Evolutionary conservation across 306 rosid species (phyloP).

Genomic region (Pyrus bretschneideri): DNA sequence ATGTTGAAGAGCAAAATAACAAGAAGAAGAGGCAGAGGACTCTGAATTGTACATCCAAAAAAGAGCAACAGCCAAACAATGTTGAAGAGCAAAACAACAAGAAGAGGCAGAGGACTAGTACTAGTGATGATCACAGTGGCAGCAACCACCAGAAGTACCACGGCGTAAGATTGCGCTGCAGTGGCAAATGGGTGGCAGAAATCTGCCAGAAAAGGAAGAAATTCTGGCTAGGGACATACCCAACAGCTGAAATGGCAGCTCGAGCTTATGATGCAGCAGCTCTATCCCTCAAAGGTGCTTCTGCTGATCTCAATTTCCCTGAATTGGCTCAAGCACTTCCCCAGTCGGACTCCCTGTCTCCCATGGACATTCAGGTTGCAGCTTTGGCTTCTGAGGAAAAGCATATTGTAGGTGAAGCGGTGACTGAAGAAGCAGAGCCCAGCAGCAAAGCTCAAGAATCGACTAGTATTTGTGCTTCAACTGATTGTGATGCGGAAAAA

Average conservation of each 20-base stretch:
- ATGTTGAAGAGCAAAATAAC: slow-evolving; percentile 13
- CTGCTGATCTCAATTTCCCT: slow-evolving; percentile 83
- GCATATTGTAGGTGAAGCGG: neutral
- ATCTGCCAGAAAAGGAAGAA: slow-evolving; percentile 78
- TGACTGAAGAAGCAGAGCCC: slow-evolving; percentile 21
- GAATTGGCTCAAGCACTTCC: slow-evolving; percentile 50
- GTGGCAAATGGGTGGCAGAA: slow-evolving; percentile 91
- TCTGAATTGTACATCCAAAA: neutral
- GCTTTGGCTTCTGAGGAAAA: slow-evolving; percentile 29
- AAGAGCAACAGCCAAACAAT: slow-evolving; percentile 8
- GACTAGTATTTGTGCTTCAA: slow-evolving; percentile 15
- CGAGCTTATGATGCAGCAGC: slow-evolving; percentile 92
- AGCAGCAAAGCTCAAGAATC: neutral
- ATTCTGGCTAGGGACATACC: slow-evolving; percentile 84
- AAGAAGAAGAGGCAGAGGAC: slow-evolving; percentile 31
- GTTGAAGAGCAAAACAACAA: slow-evolving; percentile 10
- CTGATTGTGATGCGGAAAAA: neutral
- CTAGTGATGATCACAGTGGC: neutral
- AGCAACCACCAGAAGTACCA: slow-evolving; percentile 47
- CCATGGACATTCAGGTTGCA: slow-evolving; percentile 78
- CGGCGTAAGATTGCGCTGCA: slow-evolving; percentile 66
- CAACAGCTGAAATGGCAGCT: slow-evolving; percentile 89
- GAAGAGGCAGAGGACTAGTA: slow-evolving; percentile 25
- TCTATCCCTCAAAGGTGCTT: slow-evolving; percentile 61
- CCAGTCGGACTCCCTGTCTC: slow-evolving; percentile 47